Percentiles rank a stretch among this genome's conserved stretches.
Conservation (phyloP, 257 asterid species). For the Solanum acaule region DNA sequence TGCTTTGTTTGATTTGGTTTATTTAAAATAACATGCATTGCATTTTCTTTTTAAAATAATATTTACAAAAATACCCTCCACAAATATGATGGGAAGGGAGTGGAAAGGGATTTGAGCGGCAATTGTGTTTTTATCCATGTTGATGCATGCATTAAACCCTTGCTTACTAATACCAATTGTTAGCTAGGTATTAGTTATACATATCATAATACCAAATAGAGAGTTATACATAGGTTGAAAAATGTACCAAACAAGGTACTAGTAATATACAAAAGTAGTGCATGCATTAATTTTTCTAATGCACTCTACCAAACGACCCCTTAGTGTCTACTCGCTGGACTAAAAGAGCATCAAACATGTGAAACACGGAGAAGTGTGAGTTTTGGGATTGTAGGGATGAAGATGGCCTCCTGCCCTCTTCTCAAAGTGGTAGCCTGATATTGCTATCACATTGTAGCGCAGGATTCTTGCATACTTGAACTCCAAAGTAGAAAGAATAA, state of each 20-base stretch:
- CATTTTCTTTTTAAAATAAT: neutral
- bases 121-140: neutral
- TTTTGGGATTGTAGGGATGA: neutral
- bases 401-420: neutral
- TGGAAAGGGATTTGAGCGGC: neutral
- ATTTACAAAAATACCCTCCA: neutral
- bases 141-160: neutral
- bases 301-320: neutral
- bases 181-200: neutral
- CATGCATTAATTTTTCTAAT: neutral
- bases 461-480: neutral
- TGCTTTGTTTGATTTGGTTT: neutral
- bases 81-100: neutral
- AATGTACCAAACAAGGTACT: neutral
- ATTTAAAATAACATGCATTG: neutral
- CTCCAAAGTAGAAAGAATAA: neutral
- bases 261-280: neutral
- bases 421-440: neutral
- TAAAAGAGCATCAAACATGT: neutral
- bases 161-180: neutral
- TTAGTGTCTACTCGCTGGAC: neutral
- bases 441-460: neutral
- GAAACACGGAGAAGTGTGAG: neutral
- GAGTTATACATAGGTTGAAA: neutral
- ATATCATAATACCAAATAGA: neutral